Evolutionary conservation across 78 protist species (phyloP), one percentile per base, ranked within the genome.

Genomic region (Dictyostelium firmibasis): DNA sequence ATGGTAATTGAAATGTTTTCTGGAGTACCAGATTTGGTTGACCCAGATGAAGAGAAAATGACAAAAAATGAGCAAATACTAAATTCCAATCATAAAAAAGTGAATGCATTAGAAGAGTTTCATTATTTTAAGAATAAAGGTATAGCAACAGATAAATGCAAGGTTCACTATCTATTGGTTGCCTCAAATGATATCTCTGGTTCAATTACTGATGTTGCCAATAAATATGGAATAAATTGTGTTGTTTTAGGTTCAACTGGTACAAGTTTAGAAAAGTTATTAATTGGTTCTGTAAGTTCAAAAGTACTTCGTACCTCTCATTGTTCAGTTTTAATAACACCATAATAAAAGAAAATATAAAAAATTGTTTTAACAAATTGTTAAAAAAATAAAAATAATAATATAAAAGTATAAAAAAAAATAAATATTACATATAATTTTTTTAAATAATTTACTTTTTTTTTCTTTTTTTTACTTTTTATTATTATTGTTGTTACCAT

Each of bases 1-100:
- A 87, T 87, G 93, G 85, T 64, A 20, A 72, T 87, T 16, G 93
- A 87, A 79, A 78, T 87, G 62, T 78, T 87, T 29, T 62, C 86
- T 18, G 86, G 93, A 4, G 79, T 87, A 13, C 93, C 93, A 10
- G 93, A 87, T 64, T 53, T 87, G 16, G 93, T 87, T 0, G 93
- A 87, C 67, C 25, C 85, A 8, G 67, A 44, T 11, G 85, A 76
- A 43, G 85, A 79, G 13, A 72, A 7, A 14, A n/a, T 27, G 10
- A 85, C 78, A 35, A 62, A 18, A 8, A 60, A 36, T n/a, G 33
- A 87, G 36, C 78, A 78, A 44, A 33, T 78, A 4, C 62, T 57
- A 35, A 87, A 18, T 62, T 76, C 93, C 18, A 87, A 87, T 75
- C 81, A 79, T 29, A 87, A 79, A n/a, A 87, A 78, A 74, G n/a